Base-by-base conservation (phyloP, 306 rosid species). In the Astragalus membranaceus region DNA sequence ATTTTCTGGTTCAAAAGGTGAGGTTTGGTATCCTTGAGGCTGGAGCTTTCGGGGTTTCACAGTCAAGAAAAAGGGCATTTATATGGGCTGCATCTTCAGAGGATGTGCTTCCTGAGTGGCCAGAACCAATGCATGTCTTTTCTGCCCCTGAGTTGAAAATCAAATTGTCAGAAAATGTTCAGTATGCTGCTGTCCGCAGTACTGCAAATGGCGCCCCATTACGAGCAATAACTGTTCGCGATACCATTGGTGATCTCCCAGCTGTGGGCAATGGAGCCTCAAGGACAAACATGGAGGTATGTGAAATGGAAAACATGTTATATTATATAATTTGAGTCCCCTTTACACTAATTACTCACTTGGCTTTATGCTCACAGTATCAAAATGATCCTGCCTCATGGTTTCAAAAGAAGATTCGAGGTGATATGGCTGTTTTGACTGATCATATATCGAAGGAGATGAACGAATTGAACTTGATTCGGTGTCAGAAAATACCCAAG, bases 61-160 rank as follows among this genome's bases (percentile, higher is more conserved):
- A 91, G 85, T 94, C 97, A 60, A 79, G 99, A 74, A 94, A 91
- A 76, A 83, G 97, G 68, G 99, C 97, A 62, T 94, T 94, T 73
- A 91, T 94, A 75, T 94, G 99, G 99, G 99, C 99, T 69, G 97
- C 99, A 11, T 84, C 97, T 16, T 97, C 99, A 1, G 92, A 86
- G 33, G 95, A 91, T 67, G 79, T 73, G 46, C 96, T 94, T 54
- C 99, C 99, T 0, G 99, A 91, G 72, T 94, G 99, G 99, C 99
- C 97, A 5, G 97, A 94, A 84, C 99, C 99, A 59, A 80, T 94
- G 95, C 97, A 94, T 35, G 99, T 91, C 20, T 91, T 94, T 79
- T 75, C 86, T 14, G 90, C 88, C 43, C 99, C 99, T 0, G 92
- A 94, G 79, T 78, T 94, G 81, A 91, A 72, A 82, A 82, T 94